phyloP scores from a whole-genome alignment of 2,329 filamentous ascomycete genomes.

The Ophiostoma sp. region DNA sequence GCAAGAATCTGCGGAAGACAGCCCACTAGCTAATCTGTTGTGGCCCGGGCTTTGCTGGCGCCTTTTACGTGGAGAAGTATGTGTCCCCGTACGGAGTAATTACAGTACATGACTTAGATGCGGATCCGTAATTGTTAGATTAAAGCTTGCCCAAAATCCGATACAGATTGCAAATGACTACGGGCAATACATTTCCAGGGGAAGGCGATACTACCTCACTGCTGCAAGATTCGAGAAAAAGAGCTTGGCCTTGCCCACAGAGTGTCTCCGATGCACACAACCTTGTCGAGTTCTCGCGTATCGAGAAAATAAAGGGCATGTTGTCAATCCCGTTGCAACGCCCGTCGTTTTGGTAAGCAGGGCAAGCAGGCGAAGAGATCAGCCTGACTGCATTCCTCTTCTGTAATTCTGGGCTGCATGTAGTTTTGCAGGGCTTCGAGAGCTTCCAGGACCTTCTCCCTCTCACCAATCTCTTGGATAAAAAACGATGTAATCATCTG shows the following conservation, averaged over 20 bases:
- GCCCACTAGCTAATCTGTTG: not conserved
- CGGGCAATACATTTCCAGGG: not conserved
- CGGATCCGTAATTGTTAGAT: not conserved
- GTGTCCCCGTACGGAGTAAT: not conserved
- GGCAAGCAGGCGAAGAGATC: not conserved
- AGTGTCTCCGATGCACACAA: not conserved
- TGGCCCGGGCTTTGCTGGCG: not conserved
- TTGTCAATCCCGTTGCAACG: not conserved
- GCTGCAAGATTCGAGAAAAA: not conserved
- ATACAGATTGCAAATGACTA: not conserved
- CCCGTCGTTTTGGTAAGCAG: not conserved
- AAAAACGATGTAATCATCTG: not conserved
- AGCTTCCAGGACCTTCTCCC: not conserved
- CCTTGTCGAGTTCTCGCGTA: constrained; percentile 9
- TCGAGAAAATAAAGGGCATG: not conserved
- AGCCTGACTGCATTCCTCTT: not conserved
- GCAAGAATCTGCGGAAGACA: not conserved
- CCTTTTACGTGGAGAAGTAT: not conserved
- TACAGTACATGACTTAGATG: not conserved
- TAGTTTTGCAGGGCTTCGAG: not conserved
- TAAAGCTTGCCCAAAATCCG: not conserved
- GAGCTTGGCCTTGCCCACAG: not conserved
- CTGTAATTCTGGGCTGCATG: not conserved
- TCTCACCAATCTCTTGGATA: not conserved
- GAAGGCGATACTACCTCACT: not conserved